Evolutionary conservation across 2,329 filamentous ascomycete species (phyloP).

Genomic region (Epichloe baconii): DNA sequence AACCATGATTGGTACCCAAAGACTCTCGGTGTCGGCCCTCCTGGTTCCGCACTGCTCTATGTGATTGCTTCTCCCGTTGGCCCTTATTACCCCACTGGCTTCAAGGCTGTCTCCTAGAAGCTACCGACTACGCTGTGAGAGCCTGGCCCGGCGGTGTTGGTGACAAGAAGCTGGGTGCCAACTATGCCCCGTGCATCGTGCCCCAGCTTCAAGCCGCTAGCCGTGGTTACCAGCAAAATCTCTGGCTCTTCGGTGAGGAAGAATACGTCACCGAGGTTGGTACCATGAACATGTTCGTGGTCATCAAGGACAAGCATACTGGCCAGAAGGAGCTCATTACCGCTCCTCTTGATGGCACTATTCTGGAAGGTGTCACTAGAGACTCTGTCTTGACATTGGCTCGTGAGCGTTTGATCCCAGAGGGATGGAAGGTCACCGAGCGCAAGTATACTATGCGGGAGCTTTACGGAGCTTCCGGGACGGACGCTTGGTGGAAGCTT

Average conservation of each 20-base stretch:
- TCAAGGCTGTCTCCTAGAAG: conserved; percentile 96
- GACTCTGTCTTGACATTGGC: conserved; percentile 85
- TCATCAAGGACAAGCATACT: conserved; percentile 71
- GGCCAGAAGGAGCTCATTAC: conserved; percentile 88
- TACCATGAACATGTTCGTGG: conserved; percentile 97
- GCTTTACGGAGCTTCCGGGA: conserved; percentile 70
- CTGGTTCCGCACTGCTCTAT: conserved; percentile 81
- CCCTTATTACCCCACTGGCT: conserved; percentile 95
- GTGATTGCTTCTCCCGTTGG: conserved; percentile 94
- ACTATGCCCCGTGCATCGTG: conserved; percentile 98
- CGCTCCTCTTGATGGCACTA: conserved; percentile 92
- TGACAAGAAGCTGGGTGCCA: conserved; percentile 96
- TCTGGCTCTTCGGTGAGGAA: conserved; percentile 94
- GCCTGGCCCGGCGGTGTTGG: conserved; percentile 97
- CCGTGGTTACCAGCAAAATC: conserved; percentile 92
- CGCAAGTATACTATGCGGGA: conserved; percentile 88
- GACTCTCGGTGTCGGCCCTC: conserved; percentile 85
- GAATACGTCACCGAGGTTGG: conserved; percentile 95
- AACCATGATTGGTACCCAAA: conserved; percentile 94
- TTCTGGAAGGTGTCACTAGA: conserved; percentile 85
- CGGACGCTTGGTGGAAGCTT: conserved; percentile 81
- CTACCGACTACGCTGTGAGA: conserved; percentile 90
- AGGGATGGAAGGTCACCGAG: conserved; percentile 84
- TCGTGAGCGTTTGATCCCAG: conserved; percentile 63
- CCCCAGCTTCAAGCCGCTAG: conserved; percentile 85